Conservation (phyloP, 169 alveolate genomes). For the Plasmodium malariae region DNA sequence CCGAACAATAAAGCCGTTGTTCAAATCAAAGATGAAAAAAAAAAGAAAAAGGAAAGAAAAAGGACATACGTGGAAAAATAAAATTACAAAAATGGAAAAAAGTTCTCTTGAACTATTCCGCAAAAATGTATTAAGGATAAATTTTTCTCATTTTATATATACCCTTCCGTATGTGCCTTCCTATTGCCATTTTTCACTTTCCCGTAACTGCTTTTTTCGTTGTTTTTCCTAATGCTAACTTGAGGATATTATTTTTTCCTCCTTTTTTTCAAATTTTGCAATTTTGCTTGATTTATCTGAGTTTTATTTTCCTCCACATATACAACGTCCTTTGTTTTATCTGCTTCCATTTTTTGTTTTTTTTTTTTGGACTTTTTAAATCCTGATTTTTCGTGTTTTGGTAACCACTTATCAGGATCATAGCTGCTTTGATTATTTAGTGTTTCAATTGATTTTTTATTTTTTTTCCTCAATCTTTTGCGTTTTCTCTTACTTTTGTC, state of each 20-base stretch:
- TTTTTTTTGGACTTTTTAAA: slow-evolving; percentile 44
- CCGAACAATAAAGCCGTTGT: too few species aligned
- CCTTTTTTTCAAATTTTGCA: slow-evolving; percentile 53
- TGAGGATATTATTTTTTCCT: slow-evolving; percentile 30
- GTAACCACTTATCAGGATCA: slow-evolving; percentile 54
- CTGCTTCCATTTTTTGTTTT: slow-evolving; percentile 14
- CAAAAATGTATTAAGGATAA: too few species aligned
- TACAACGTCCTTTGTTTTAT: slow-evolving; percentile 1
- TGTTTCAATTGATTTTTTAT: background rate
- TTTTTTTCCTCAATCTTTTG: slow-evolving; percentile 11
- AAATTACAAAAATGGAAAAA: too few species aligned
- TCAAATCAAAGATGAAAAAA: too few species aligned
- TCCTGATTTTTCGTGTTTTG: slow-evolving; percentile 45
- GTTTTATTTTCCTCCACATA: slow-evolving; percentile 18
- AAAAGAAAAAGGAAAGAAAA: too few species aligned
- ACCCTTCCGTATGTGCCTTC: too few species aligned
- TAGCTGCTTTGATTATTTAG: background rate
- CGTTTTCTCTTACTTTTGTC: slow-evolving; percentile 24
- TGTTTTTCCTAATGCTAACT: too few species aligned
- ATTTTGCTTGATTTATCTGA: slow-evolving; percentile 14
- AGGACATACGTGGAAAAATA: too few species aligned
- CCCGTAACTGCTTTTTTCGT: too few species aligned
- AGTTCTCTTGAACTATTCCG: too few species aligned
- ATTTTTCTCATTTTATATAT: too few species aligned
- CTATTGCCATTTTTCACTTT: too few species aligned